Evolutionary conservation across 768 basidiomycete genomes (phyloP).

Genomic region (Leccinum obscurum): DNA sequence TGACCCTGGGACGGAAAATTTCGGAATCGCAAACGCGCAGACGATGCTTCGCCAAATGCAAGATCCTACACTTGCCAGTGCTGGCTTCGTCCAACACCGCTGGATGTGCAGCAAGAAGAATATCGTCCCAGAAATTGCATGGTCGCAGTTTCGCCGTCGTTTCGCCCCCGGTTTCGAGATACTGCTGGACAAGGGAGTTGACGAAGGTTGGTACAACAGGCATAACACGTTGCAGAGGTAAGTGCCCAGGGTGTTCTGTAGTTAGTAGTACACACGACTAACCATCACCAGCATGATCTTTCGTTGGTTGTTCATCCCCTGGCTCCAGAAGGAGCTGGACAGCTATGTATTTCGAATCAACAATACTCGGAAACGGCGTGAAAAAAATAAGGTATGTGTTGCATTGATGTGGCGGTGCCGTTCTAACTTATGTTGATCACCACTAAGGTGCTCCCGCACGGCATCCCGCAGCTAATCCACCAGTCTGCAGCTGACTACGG

Average conservation of each 20-base stretch:
- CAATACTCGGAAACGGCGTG: too few species aligned
- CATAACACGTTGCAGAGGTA: too few species aligned
- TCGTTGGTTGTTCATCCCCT: too few species aligned
- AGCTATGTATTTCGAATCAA: too few species aligned
- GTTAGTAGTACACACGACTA: too few species aligned
- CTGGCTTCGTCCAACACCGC: slow-evolving; percentile 41
- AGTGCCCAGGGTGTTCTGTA: too few species aligned
- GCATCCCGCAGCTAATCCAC: neutral
- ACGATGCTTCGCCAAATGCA: neutral
- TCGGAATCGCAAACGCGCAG: neutral
- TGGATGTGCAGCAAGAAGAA: slow-evolving; percentile 34
- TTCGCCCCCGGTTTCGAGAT: slow-evolving; percentile 41
- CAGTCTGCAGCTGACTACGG: neutral
- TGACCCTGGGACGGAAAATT: slow-evolving; percentile 6
- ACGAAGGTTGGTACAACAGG: slow-evolving; percentile 35
- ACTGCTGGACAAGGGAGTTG: slow-evolving; percentile 30
- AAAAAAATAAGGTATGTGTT: too few species aligned
- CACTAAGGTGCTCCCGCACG: neutral
- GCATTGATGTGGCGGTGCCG: too few species aligned
- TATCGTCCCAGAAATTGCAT: slow-evolving; percentile 40
- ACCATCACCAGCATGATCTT: too few species aligned
- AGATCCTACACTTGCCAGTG: slow-evolving; percentile 35
- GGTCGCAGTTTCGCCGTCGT: slow-evolving; percentile 1
- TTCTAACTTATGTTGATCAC: neutral
- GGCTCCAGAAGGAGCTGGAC: too few species aligned